These are phyloP conservation scores for Blastomyces percursus DNA, from an alignment of 2,329 filamentous ascomycete genomes.

Conservation along the genomic window DNA sequence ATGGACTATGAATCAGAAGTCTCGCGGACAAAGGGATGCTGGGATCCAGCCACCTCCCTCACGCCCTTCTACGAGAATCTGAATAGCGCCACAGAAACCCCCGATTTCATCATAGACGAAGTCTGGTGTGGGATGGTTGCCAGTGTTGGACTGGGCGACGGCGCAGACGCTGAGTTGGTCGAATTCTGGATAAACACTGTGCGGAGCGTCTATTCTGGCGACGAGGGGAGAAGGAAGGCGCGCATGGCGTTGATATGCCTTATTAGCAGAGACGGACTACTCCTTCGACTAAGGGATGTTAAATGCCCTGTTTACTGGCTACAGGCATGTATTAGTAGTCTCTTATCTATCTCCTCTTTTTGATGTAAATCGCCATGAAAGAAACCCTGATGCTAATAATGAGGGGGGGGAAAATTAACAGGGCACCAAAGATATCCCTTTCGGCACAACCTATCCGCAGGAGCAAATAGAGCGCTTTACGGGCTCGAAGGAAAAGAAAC, in stretches of 20 bases:
- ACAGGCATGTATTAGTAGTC: constrained; percentile 26
- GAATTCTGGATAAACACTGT: constrained; percentile 38
- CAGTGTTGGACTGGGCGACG: constrained; percentile 38
- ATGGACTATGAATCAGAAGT: constrained; percentile 40
- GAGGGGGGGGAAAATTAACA: not conserved
- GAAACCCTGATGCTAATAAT: not conserved
- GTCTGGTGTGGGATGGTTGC: constrained; percentile 38
- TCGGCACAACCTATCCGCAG: not conserved
- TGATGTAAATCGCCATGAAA: not conserved
- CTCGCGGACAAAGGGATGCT: constrained; percentile 38
- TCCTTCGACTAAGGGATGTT: constrained; percentile 37
- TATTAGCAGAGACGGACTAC: constrained; percentile 39
- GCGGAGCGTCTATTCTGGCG: constrained; percentile 38
- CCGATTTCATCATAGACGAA: constrained; percentile 34
- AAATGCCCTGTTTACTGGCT: constrained; percentile 43
- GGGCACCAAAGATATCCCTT: not conserved
- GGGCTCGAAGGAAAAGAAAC: constrained; percentile 32
- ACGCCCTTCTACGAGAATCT: constrained; percentile 30
- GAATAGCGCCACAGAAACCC: constrained; percentile 29
- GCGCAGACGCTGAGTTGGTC: constrained; percentile 26
- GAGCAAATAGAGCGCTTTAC: constrained; percentile 41
- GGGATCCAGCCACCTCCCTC: constrained; percentile 33
- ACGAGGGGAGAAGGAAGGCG: constrained; percentile 38
- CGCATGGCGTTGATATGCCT: constrained; percentile 43
- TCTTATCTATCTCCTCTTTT: not conserved